Percentiles rank a stretch among this genome's conserved stretches.
These are phyloP conservation scores for Acacia crassicarpa DNA, from an alignment of 306 rosid genomes.

Conservation along the genomic window DNA sequence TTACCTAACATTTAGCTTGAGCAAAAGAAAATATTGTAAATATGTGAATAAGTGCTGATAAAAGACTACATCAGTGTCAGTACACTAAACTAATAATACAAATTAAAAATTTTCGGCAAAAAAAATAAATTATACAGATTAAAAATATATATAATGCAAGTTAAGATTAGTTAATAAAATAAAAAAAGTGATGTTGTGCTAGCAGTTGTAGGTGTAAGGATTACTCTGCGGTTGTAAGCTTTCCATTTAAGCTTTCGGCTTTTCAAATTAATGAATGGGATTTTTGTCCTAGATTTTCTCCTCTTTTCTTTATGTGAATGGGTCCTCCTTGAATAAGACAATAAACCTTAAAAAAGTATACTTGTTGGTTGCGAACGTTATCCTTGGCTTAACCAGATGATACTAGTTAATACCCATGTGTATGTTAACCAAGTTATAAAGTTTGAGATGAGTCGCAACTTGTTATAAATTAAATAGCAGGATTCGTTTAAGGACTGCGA, in stretches of 20 bases:
- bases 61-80: constrained; percentile 33
- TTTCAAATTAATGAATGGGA: constrained; percentile 16
- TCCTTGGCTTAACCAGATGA: constrained; percentile 17
- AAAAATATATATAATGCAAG: constrained; percentile 9
- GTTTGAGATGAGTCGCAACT: neutral
- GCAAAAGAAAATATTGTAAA: neutral
- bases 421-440: too few relatives aligned
- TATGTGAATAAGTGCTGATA: constrained; percentile 30
- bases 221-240: constrained; percentile 32
- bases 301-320: constrained; percentile 23
- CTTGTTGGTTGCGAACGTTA: constrained; percentile 31
- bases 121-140: too few relatives aligned
- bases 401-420: neutral
- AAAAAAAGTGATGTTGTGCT: constrained; percentile 26
- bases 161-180: constrained; percentile 12
- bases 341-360: constrained; percentile 32
- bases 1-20: neutral
- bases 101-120: too few relatives aligned
- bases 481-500: neutral
- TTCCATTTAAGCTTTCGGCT: constrained; percentile 44
- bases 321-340: constrained; percentile 46
- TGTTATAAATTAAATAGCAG: neutral
- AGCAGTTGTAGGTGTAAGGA: constrained; percentile 37
- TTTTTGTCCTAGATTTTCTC: constrained; percentile 40
- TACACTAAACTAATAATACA: neutral